Conservation (phyloP, 2,329 filamentous ascomycete genomes). For the Pezizomycotina sp. region DNA sequence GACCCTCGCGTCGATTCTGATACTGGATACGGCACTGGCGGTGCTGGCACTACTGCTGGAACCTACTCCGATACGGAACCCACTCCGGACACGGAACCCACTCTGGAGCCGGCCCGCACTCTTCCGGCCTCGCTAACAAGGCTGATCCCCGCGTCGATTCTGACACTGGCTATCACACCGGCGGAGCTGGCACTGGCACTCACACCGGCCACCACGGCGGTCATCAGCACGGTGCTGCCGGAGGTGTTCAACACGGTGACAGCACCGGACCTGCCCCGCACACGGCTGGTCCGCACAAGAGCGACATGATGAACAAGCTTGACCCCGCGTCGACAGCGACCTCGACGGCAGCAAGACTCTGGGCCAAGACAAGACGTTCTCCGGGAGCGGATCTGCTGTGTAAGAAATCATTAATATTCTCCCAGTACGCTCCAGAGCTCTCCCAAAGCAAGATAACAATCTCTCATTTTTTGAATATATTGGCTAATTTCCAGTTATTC, state of each 20-base stretch:
- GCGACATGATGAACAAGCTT: conserved; percentile 26
- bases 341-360: conserved; percentile 22
- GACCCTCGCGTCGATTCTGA: conserved; percentile 31
- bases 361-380: too few species aligned
- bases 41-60: conserved; percentile 8
- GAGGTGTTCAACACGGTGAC: conserved; percentile 8
- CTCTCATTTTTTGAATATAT: too few species aligned
- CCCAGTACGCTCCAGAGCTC: too few species aligned
- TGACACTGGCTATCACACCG: conserved; percentile 18
- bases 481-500: too few species aligned
- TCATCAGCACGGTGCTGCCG: not conserved
- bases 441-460: too few species aligned
- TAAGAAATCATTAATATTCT: too few species aligned
- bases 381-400: too few species aligned
- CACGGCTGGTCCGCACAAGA: conserved; percentile 30
- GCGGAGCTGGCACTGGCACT: conserved; percentile 2
- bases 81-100: conserved; percentile 30
- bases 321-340: conserved; percentile 23
- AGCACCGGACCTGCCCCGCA: conserved; percentile 23
- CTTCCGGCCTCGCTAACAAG: conserved; percentile 30
- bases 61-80: conserved; percentile 6
- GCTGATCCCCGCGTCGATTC: conserved; percentile 30
- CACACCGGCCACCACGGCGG: not conserved
- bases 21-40: conserved; percentile 6
- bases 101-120: conserved; percentile 28